Percentiles rank a stretch among this genome's conserved stretches.
Evolutionary conservation across 805 yeast species (phyloP).

Genomic region (Clavispora carvajalis): DNA sequence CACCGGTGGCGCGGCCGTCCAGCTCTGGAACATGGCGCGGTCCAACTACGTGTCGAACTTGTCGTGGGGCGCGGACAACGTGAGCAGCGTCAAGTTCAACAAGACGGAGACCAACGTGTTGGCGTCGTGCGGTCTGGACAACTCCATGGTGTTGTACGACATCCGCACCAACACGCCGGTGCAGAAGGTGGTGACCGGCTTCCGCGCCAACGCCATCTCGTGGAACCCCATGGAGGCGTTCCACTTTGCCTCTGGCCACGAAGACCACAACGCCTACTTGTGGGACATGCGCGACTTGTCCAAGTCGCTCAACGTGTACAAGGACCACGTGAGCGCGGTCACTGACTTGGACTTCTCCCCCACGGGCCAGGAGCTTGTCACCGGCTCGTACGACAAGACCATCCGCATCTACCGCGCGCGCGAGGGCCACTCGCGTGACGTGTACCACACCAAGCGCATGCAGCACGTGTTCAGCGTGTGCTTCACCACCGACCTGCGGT

Average conservation of each 20-base stretch:
- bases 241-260: constrained; percentile 85
- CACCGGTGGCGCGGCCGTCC: constrained; percentile 87
- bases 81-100: constrained; percentile 78
- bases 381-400: constrained; percentile 94
- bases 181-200: constrained; percentile 77
- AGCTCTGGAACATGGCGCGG: constrained; percentile 87
- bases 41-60: constrained; percentile 71
- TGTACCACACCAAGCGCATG: constrained; percentile 97
- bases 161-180: constrained; percentile 86
- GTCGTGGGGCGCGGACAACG: constrained; percentile 96
- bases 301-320: constrained; percentile 75
- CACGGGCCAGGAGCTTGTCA: constrained; percentile 92
- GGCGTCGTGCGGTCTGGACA: constrained; percentile 82
- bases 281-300: constrained; percentile 96
- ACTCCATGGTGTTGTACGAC: constrained; percentile 87
- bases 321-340: constrained; percentile 95
- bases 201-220: constrained; percentile 79
- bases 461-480: constrained; percentile 84
- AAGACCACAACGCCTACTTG: constrained; percentile 89
- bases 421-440: constrained; percentile 90
- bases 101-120: constrained; percentile 83
- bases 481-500: constrained; percentile 84
- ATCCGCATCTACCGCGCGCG: constrained; percentile 69
- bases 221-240: constrained; percentile 99
- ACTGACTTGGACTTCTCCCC: constrained; percentile 94